Base-by-base conservation (phyloP, 2,329 filamentous ascomycete genomes). In the Pseudogymnoascus sp. region DNA sequence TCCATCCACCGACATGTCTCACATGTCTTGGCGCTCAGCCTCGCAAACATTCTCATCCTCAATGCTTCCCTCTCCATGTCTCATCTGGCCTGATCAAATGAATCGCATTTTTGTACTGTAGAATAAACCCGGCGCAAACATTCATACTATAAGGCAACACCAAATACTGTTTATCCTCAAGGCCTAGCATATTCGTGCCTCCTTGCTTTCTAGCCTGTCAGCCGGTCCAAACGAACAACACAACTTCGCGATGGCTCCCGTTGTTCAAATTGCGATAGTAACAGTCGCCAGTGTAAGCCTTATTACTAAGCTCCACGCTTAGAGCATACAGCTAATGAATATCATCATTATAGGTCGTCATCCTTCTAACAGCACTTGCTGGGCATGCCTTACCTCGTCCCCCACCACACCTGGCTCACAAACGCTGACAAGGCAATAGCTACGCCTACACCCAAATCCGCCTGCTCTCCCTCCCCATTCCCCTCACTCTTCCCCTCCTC, bases 401-500 rank as follows among this genome's bases (percentile, higher is more conserved):
- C 6, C 37, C 59, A 16, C 61, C 14, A 14, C 31, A 35, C 19
- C 14, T 3, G 10, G 14, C 26, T 19, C n/a, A 33, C n/a, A 19
- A 40, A 10, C 31, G 6, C 8, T 14, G 42, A 65, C 64, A 11
- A 7, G 19, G 19, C 29, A 14, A 24, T 24, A 72, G 71, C 56
- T 73, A 72, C 64, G 67, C 70, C 8, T 70, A 67, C 63, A 67
- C 66, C 3, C 68, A 70, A 65, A 72, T 72, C 44, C 65, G 68
- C 40, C 62, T 44, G 42, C 68, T 74, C 13, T 67, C 66, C 11
- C 68, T 74, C 10, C 71, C 71, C 6, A 71, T 73, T 1, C 67
- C 72, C 7, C 64, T 69, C 66, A 67, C 69, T 10, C 69, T 72
- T 2, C 69, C 67, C 2, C 63, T 72, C 1, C 69, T 72, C 38